Conservation (phyloP, 1,284 basidiomycete species). For the Cutaneotrichosporon sp. region DNA sequence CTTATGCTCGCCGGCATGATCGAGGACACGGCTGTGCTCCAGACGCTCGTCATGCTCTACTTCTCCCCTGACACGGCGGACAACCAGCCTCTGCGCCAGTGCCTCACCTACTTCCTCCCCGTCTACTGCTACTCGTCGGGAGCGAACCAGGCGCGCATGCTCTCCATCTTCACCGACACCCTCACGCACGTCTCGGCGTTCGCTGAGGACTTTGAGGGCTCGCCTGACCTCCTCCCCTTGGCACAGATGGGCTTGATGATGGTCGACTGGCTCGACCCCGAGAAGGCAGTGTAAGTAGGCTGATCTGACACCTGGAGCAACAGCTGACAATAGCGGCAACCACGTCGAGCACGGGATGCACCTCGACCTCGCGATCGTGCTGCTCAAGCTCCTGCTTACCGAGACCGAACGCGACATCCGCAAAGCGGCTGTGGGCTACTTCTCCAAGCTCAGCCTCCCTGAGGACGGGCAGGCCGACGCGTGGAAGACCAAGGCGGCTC, state of each 20-base stretch:
- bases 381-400: constrained; percentile 62
- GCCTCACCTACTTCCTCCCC: constrained; percentile 93
- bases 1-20: constrained; percentile 83
- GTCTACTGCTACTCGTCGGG: constrained; percentile 86
- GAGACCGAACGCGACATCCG: constrained; percentile 62
- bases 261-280: constrained; percentile 90
- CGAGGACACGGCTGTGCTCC: constrained; percentile 72
- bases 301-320: background rate
- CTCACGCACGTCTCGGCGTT: constrained; percentile 66
- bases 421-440: constrained; percentile 76
- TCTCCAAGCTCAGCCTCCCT: constrained; percentile 76
- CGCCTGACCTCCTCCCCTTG: constrained; percentile 76
- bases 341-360: constrained; percentile 63
- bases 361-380: constrained; percentile 72
- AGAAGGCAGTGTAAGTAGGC: constrained; percentile 67
- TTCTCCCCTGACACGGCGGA: constrained; percentile 81
- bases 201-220: constrained; percentile 71
- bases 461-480: constrained; percentile 62
- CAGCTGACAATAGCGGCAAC: constrained; percentile 49
- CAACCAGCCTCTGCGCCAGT: constrained; percentile 87
- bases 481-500: constrained; percentile 63
- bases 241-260: constrained; percentile 80
- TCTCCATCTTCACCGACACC: constrained; percentile 76
- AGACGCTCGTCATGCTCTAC: constrained; percentile 77
- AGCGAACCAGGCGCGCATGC: constrained; percentile 76